Percentiles rank a stretch among this genome's conserved stretches.
Evolutionary conservation across 495 filamentous ascomycete species (phyloP).

Genomic region (Penicillium maclennaniae): DNA sequence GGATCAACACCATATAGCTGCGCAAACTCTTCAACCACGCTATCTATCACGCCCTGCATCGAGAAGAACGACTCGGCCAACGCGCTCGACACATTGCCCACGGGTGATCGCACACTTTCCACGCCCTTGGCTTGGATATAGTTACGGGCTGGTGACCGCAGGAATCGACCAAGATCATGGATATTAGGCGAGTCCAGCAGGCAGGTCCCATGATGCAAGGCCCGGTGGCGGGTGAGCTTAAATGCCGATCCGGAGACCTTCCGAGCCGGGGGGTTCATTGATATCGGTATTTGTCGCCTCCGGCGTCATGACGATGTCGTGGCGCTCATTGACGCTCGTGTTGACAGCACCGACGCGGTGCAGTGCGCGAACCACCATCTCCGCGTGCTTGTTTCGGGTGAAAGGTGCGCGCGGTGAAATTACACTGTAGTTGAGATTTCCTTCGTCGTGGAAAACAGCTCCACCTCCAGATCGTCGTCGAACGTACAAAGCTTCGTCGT

Average conservation of each 20-base stretch:
- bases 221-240: slow-evolving; percentile 73
- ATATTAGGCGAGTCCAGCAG: slow-evolving; percentile 70
- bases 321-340: slow-evolving; percentile 77
- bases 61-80: slow-evolving; percentile 39
- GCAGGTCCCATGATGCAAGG: slow-evolving; percentile 90
- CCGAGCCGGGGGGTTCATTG: slow-evolving; percentile 42
- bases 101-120: slow-evolving; percentile 84
- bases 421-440: slow-evolving; percentile 91
- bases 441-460: slow-evolving; percentile 86
- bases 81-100: slow-evolving; percentile 67
- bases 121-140: slow-evolving; percentile 81
- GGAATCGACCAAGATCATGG: slow-evolving; percentile 55
- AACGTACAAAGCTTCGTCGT: slow-evolving; percentile 56
- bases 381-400: slow-evolving; percentile 79
- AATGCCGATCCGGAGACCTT: slow-evolving; percentile 94
- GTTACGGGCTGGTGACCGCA: slow-evolving; percentile 68
- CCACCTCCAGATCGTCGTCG: slow-evolving; percentile 84
- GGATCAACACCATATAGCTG: slow-evolving; percentile 26
- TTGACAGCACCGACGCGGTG: slow-evolving; percentile 39
- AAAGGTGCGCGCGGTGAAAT: slow-evolving; percentile 74
- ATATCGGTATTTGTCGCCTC: slow-evolving; percentile 1
- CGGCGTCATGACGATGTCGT: slow-evolving; percentile 78
- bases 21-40: slow-evolving; percentile 36
- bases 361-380: slow-evolving; percentile 83
- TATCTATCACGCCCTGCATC: slow-evolving; percentile 32